phyloP scores from a whole-genome alignment of 371 early-diverging fungal species.

The Circinella umbellata region DNA sequence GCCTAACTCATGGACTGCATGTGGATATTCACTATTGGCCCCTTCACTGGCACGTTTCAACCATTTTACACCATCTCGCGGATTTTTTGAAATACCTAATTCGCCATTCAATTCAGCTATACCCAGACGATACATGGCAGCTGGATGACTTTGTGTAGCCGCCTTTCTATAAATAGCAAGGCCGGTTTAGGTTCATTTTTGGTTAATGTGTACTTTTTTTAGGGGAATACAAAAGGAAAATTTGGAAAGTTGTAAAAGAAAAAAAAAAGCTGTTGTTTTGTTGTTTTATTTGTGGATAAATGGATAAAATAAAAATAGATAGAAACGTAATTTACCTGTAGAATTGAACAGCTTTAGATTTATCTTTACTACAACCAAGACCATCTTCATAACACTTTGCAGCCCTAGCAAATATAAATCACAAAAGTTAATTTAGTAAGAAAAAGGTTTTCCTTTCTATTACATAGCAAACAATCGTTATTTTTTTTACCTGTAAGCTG shows the following conservation, averaged over 20 bases:
- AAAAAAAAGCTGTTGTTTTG: too few species aligned
- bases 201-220: too few species aligned
- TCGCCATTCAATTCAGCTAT: constrained; percentile 73
- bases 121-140: constrained; percentile 75
- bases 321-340: constrained; percentile 53
- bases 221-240: too few species aligned
- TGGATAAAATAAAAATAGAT: not conserved
- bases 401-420: constrained; percentile 36
- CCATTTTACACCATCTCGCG: constrained; percentile 85
- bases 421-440: not conserved
- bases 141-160: constrained; percentile 69
- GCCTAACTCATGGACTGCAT: constrained; percentile 78
- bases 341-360: constrained; percentile 68
- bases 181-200: not conserved
- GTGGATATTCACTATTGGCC: constrained; percentile 73
- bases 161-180: constrained; percentile 57
- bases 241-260: too few species aligned
- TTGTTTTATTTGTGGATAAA: not conserved
- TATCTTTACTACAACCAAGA: constrained; percentile 63
- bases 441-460: not conserved
- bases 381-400: constrained; percentile 76
- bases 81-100: constrained; percentile 58
- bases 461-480: not conserved
- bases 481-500: constrained; percentile 53
- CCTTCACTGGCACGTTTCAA: constrained; percentile 73